Conservation (phyloP, 805 yeast species). For the Monosporozyma servazzii region DNA sequence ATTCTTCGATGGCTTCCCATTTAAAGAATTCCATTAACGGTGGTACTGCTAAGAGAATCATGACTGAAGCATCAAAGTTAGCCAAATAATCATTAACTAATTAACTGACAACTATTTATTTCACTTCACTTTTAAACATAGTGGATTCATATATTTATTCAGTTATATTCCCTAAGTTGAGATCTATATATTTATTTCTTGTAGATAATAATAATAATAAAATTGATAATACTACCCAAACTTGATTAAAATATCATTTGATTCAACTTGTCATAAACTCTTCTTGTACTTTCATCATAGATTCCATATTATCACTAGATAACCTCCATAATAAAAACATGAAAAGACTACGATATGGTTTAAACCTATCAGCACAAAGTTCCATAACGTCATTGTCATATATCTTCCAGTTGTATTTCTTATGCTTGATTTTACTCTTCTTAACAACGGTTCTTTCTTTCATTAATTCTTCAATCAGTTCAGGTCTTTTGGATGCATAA, state of each 20-base stretch:
- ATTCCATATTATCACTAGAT: constrained; percentile 40
- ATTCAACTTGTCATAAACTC: constrained; percentile 11
- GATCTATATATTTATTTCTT: not conserved
- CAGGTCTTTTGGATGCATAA: constrained; percentile 49
- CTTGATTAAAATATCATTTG: not conserved
- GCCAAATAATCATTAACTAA: constrained; percentile 2
- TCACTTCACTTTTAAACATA: not conserved
- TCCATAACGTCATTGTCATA: constrained; percentile 50
- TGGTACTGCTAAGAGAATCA: constrained; percentile 24
- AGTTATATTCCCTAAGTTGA: not conserved
- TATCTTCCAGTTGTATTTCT: constrained; percentile 57
- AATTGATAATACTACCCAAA: constrained; percentile 1
- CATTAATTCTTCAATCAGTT: constrained; percentile 38
- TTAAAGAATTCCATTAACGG: not conserved
- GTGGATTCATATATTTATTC: not conserved
- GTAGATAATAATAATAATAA: constrained; percentile 1
- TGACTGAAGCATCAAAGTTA: constrained; percentile 31
- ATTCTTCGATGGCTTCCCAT: constrained; percentile 1
- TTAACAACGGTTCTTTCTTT: constrained; percentile 30
- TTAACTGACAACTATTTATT: not conserved
- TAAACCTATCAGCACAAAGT: constrained; percentile 46
- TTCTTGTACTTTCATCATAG: constrained; percentile 22
- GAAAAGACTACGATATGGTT: constrained; percentile 58
- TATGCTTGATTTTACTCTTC: constrained; percentile 31
- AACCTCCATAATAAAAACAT: constrained; percentile 72